Base-by-base conservation (phyloP, 495 filamentous ascomycete genomes). In the Cryomyces minteri region DNA sequence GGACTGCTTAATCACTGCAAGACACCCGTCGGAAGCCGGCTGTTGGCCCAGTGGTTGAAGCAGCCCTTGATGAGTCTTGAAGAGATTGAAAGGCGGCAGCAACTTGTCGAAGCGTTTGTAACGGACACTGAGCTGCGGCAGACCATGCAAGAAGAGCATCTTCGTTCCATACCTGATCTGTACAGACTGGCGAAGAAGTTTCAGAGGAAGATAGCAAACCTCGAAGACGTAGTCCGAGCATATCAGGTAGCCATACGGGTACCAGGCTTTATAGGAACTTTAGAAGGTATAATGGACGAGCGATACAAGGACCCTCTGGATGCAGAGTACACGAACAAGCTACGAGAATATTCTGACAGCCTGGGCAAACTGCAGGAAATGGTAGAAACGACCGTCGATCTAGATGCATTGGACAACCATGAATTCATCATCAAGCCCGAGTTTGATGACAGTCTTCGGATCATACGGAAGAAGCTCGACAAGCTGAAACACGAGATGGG, bases 401-500 rank as follows among this genome's bases (percentile, higher is more conserved):
- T 99, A 0, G 85, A 92, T 44, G 90, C 90, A 5, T 71, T 96
- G 37, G 88, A 96, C 48, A 88, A 90, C 56, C 90, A 99, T 57
- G 90, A 99, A 61, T 99, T 88, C 60, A 87, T 92, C 54, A 96
- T 99, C 68, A 99, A 96, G 63, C 86, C 90, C 1, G 92, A 96
- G 55, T 99, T 95, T 48, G 92, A 95, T 52, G 90, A 96, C 31
- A 71, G 79, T 43, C 67, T 99, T 10, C 77, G 82, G 25, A 78
- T 84, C 32, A 88, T 99, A 54, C 76, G 85, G 7, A 93, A 83
- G 62, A 85, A 82, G 59, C 76, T 99, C 11, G 88, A 96, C 53
- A 85, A 80, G 60, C 65, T 94, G 14, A 76, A 76, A 38, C 67
- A 77, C 31, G 79, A 87, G 29, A 95, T 99, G 84, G 71, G 85